Base-by-base conservation (phyloP, 441 rosid species). In the Gossypium davidsonii region DNA sequence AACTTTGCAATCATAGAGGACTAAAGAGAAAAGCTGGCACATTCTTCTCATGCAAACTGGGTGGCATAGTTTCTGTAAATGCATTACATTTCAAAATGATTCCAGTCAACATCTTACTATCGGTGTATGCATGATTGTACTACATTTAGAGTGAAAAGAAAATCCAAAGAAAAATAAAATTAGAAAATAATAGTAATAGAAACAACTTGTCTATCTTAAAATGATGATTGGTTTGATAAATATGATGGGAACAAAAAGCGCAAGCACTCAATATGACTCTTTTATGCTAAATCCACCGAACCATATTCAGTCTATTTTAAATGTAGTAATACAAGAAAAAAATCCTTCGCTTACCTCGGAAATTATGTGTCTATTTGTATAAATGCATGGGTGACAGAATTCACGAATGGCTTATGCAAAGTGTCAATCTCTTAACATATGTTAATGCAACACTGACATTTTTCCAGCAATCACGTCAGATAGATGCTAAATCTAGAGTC, bases 21-120 rank as follows among this genome's bases (percentile, higher is more conserved):
- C 57, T 6, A 23, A 67, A 7, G 7, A 48, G 57, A 67, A 48
- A 67, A 34, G 11, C 57, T 48, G 15, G 21, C 39, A 48, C n/a
- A 46, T 66, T 66, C 37, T 66, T 66, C 56, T 48, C 71, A 48
- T 14, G 71, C 70, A 65, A 14, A n/a, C 20, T 2, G 12, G 18
- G 37, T 20, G 18, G 56, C 42, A 23, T 48, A 46, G 21, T 66
- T 48, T 66, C 57, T 12, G 52, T 46, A 42, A 66, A 48, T 44
- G 57, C 21, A 14, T 21, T 6, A 42, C 4, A 44, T 65, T 65
- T 65, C 34, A 44, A 21, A 49, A 65, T 44, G 20, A 65, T 65
- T 12, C 37, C 70, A 21, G 6, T 44, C 26, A 62, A 44, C 37
- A 21, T 46, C 37, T 44, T 65, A 20, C 2, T 42, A 21, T 44